phyloP scores from a whole-genome alignment of 192 early-diverging fungal species.

The Coemansia reversa region DNA sequence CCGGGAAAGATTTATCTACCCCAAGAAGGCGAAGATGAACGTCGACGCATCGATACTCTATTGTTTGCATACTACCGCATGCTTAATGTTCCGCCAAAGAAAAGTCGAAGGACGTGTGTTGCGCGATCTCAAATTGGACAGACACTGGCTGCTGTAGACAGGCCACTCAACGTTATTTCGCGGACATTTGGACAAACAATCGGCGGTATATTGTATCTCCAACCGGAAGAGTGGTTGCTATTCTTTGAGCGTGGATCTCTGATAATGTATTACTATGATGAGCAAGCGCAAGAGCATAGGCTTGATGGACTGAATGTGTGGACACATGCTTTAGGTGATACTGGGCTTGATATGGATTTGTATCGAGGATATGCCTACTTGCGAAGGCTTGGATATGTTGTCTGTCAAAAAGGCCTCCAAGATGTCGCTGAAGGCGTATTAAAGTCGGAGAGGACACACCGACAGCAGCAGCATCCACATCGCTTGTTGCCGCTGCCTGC shows the following conservation, averaged over 20 bases:
- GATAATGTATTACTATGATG: slow-evolving; percentile 1
- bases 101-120: slow-evolving; percentile 20
- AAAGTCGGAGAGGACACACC: neutral
- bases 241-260: slow-evolving; percentile 36
- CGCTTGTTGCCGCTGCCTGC: neutral
- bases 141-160: slow-evolving; percentile 15
- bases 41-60: slow-evolving; percentile 7
- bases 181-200: slow-evolving; percentile 20
- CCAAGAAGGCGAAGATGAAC: slow-evolving; percentile 14
- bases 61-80: slow-evolving; percentile 22
- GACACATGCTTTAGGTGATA: slow-evolving; percentile 11
- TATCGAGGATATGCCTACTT: slow-evolving; percentile 30
- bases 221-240: slow-evolving; percentile 43
- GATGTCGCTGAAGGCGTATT: neutral
- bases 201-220: slow-evolving; percentile 12
- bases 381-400: slow-evolving; percentile 36
- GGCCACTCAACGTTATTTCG: slow-evolving; percentile 24
- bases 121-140: slow-evolving; percentile 8
- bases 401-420: neutral
- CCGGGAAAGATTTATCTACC: slow-evolving; percentile 26
- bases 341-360: slow-evolving; percentile 16
- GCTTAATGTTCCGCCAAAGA: slow-evolving; percentile 27
- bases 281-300: neutral
- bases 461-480: neutral
- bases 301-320: slow-evolving; percentile 8